Percentiles rank a stretch among this genome's conserved stretches.
Evolutionary conservation across 2,329 filamentous ascomycete species (phyloP).

Genomic region (Aspergillus floridensis): DNA sequence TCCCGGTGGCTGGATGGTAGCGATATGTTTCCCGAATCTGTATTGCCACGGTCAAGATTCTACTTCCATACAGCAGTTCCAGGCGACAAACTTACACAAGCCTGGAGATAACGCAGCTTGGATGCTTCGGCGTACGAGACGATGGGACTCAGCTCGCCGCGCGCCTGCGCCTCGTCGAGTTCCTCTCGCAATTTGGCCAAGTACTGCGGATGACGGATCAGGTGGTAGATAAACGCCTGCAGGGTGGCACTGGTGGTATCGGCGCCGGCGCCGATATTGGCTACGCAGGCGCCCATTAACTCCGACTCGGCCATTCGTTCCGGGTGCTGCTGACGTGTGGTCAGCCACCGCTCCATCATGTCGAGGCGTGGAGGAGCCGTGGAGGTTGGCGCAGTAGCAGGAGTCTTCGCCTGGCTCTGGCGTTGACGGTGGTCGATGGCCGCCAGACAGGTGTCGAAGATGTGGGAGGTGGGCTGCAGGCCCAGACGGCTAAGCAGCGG

Average conservation of each 20-base stretch:
- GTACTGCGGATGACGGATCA: constrained; percentile 28
- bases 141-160: constrained; percentile 20
- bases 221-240: constrained; percentile 37
- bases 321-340: too few relatives aligned
- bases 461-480: too few relatives aligned
- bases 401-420: too few relatives aligned
- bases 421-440: too few relatives aligned
- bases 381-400: too few relatives aligned
- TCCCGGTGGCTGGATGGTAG: constrained; percentile 31
- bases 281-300: too few relatives aligned
- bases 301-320: too few relatives aligned
- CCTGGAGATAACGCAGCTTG: constrained; percentile 34
- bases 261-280: constrained; percentile 37
- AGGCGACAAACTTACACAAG: too few relatives aligned
- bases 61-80: too few relatives aligned
- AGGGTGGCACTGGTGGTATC: constrained; percentile 40
- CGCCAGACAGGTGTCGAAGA: too few relatives aligned
- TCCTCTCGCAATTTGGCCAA: constrained; percentile 12
- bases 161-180: constrained; percentile 22
- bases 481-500: constrained; percentile 32
- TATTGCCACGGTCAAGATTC: constrained; percentile 26
- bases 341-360: too few relatives aligned
- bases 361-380: too few relatives aligned
- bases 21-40: constrained; percentile 41
- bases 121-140: constrained; percentile 28